phyloP scores from a whole-genome alignment of 805 yeast species.

The Lipomyces mesembrius region DNA sequence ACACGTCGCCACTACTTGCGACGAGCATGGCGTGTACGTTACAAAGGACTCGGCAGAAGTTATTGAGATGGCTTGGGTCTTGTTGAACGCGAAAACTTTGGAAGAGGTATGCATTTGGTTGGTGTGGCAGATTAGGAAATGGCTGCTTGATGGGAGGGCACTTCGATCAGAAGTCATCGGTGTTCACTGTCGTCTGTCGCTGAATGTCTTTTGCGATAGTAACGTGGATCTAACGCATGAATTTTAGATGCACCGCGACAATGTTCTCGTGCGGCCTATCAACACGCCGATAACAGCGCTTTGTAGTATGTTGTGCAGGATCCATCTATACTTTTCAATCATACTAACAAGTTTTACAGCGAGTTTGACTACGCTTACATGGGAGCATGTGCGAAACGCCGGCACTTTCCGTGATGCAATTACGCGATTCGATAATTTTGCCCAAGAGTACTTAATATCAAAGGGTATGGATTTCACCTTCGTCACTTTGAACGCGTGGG shows the following conservation, averaged over 20 bases:
- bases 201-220: background rate
- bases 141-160: background rate
- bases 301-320: conserved; percentile 36
- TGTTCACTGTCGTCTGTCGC: background rate
- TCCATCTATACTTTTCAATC: background rate
- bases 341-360: conserved; percentile 41
- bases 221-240: background rate
- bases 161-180: background rate
- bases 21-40: conserved; percentile 61
- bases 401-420: conserved; percentile 69
- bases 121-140: background rate
- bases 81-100: conserved; percentile 60
- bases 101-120: conserved; percentile 42
- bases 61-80: conserved; percentile 68
- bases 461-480: conserved; percentile 60
- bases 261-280: conserved; percentile 61
- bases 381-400: conserved; percentile 65
- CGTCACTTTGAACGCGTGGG: conserved; percentile 70
- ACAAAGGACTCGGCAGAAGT: conserved; percentile 71
- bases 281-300: conserved; percentile 68
- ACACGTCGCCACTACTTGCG: conserved; percentile 68
- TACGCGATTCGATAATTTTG: conserved; percentile 54
- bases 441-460: conserved; percentile 50
- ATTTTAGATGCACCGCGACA: conserved; percentile 47
- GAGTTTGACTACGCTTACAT: conserved; percentile 56